A percentile compares a stretch with the other conserved stretches of the same genome.
These are phyloP conservation scores for Metschnikowia cubensis DNA, from an alignment of 805 yeast species.

Conservation along the genomic window DNA sequence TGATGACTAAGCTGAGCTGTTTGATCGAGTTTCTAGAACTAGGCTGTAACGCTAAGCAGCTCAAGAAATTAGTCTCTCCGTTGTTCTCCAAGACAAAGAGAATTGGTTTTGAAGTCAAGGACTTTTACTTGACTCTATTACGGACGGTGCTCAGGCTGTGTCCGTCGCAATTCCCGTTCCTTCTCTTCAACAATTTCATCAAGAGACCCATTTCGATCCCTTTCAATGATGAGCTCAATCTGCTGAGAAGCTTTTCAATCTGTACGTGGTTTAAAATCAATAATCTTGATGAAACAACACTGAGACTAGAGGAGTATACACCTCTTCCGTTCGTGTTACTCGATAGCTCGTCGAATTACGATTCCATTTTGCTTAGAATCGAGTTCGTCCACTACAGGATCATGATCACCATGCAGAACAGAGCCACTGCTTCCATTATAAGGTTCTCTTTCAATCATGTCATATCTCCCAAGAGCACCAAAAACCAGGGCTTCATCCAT, in stretches of 20 bases:
- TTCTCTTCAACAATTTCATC: conserved; percentile 22
- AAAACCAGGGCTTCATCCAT: conserved; percentile 26
- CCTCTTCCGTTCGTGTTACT: conserved; percentile 23
- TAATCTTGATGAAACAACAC: conserved; percentile 13
- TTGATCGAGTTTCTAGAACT: conserved; percentile 28
- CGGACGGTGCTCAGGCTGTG: conserved; percentile 20
- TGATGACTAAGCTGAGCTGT: conserved; percentile 17
- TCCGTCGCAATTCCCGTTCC: conserved; percentile 27
- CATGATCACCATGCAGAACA: conserved; percentile 26
- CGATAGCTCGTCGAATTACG: conserved; percentile 23
- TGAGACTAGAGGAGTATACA: conserved; percentile 5
- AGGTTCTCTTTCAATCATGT: conserved; percentile 34
- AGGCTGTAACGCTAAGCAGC: conserved; percentile 27
- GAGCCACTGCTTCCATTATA: conserved; percentile 22
- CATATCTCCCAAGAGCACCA: conserved; percentile 10
- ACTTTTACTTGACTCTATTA: conserved; percentile 22
- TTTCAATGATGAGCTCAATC: conserved; percentile 11
- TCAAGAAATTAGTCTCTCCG: conserved; percentile 21
- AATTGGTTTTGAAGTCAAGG: conserved; percentile 8
- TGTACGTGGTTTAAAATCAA: conserved; percentile 40
- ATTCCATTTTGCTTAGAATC: conserved; percentile 25
- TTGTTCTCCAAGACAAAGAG: conserved; percentile 11
- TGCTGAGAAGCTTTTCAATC: conserved; percentile 29
- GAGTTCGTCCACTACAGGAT: conserved; percentile 27
- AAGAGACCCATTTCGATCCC: conserved; percentile 13